phyloP scores from a whole-genome alignment of 202 grass and related monocot species.

The Panicum hallii region DNA sequence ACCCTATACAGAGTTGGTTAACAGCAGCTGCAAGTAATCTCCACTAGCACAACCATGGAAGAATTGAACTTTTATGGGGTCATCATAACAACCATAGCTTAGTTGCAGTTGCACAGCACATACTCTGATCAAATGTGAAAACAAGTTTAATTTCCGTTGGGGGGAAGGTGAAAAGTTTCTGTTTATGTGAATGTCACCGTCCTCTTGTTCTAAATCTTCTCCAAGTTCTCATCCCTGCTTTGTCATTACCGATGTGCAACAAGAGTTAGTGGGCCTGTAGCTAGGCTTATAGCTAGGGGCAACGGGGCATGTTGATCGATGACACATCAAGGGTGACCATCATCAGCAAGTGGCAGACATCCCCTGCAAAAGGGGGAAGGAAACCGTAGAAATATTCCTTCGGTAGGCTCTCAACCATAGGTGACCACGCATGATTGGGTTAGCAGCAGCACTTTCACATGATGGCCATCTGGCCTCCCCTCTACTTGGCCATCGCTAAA shows the following conservation, averaged over 20 bases:
- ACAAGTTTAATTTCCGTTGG: neutral
- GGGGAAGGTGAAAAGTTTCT: neutral
- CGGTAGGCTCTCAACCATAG: conserved; percentile 71
- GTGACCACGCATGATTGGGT: conserved; percentile 66
- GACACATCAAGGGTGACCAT: conserved; percentile 16
- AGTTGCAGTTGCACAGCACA: neutral
- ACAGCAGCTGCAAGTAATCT: neutral
- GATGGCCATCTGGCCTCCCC: neutral
- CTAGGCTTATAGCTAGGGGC: conserved; percentile 30
- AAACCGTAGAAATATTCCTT: conserved; percentile 95
- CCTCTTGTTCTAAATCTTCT: neutral
- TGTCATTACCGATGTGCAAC: conserved; percentile 31
- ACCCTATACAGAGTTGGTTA: neutral
- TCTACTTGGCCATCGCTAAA: conserved; percentile 3
- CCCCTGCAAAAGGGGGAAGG: conserved; percentile 50
- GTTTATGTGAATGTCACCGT: neutral
- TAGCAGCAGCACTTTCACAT: conserved; percentile 52
- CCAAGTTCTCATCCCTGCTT: neutral
- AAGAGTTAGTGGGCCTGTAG: conserved; percentile 44
- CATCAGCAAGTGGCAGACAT: conserved; percentile 57
- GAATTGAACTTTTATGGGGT: neutral
- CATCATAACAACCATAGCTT: neutral
- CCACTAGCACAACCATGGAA: neutral
- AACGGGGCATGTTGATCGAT: conserved; percentile 25
- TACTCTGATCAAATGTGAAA: neutral